phyloP scores from a whole-genome alignment of 2,329 filamentous ascomycete species.

The Paramyrothecium sp. region DNA sequence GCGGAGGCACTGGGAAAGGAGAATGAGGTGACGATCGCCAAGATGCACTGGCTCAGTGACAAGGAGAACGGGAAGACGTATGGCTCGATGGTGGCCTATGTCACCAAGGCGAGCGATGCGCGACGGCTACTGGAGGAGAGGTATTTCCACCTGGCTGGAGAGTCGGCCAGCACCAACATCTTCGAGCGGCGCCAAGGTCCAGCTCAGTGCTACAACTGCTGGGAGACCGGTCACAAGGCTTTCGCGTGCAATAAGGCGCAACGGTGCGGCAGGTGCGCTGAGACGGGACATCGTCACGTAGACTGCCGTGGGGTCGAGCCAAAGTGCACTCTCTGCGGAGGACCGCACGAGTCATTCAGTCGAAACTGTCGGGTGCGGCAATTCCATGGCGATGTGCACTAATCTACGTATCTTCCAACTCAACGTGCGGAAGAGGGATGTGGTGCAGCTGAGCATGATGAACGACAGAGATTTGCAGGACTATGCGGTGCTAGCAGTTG shows the following conservation, averaged over 20 bases:
- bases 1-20: constrained; percentile 15
- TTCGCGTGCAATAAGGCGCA: constrained; percentile 4
- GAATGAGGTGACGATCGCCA: constrained; percentile 17
- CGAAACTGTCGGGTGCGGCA: too few relatives aligned
- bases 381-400: too few relatives aligned
- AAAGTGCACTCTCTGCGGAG: constrained; percentile 2
- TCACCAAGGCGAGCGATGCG: constrained; percentile 3
- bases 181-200: too few relatives aligned
- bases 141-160: constrained; percentile 4
- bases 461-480: too few relatives aligned
- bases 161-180: too few relatives aligned
- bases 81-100: constrained; percentile 16
- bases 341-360: constrained; percentile 4
- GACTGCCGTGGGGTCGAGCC: constrained; percentile 1
- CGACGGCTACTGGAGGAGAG: constrained; percentile 4
- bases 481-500: too few relatives aligned
- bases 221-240: too few relatives aligned
- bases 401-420: too few relatives aligned
- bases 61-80: too few relatives aligned
- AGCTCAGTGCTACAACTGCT: too few relatives aligned
- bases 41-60: constrained; percentile 19
- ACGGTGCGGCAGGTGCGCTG: constrained; percentile 1
- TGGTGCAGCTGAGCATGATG: too few relatives aligned
- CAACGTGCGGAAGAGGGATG: too few relatives aligned
- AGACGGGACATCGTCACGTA: constrained; percentile 1